Evolutionary conservation across 2,329 filamentous ascomycete genomes (phyloP).

Genomic region (Fusarium sp.): DNA sequence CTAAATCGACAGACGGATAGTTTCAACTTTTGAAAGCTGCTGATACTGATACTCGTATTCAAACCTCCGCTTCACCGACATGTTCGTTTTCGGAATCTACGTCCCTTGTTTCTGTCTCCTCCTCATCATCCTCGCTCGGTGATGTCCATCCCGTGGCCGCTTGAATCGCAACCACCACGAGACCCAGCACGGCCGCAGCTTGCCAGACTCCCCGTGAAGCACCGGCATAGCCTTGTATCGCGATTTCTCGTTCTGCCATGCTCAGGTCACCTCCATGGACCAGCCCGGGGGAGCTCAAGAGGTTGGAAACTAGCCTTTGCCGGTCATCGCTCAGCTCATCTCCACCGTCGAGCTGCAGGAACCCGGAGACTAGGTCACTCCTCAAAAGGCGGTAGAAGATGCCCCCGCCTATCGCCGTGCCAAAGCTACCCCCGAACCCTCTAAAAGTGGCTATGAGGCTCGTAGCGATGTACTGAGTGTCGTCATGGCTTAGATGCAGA

Average conservation of each 20-base stretch:
- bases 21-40: neutral
- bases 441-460: conserved; percentile 83
- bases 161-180: conserved; percentile 59
- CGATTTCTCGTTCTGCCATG: conserved; percentile 55
- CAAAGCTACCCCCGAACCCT: conserved; percentile 84
- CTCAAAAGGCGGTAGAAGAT: conserved; percentile 74
- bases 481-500: conserved; percentile 74
- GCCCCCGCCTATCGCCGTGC: conserved; percentile 81
- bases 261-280: conserved; percentile 58
- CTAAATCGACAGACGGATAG: conserved; percentile 1
- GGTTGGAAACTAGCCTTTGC: conserved; percentile 54
- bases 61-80: conserved; percentile 42
- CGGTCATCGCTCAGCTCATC: conserved; percentile 47
- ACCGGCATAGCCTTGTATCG: conserved; percentile 58
- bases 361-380: conserved; percentile 65
- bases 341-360: conserved; percentile 58
- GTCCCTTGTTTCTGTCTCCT: conserved; percentile 37
- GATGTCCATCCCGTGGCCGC: conserved; percentile 63
- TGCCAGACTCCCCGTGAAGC: conserved; percentile 60
- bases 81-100: conserved; percentile 44
- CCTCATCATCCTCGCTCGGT: conserved; percentile 51
- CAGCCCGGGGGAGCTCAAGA: conserved; percentile 63
- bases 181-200: conserved; percentile 56
- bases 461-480: conserved; percentile 79
- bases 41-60: neutral